Base-by-base conservation (phyloP, 1,139 yeast genomes). In the Kodamaea ohmeri region DNA sequence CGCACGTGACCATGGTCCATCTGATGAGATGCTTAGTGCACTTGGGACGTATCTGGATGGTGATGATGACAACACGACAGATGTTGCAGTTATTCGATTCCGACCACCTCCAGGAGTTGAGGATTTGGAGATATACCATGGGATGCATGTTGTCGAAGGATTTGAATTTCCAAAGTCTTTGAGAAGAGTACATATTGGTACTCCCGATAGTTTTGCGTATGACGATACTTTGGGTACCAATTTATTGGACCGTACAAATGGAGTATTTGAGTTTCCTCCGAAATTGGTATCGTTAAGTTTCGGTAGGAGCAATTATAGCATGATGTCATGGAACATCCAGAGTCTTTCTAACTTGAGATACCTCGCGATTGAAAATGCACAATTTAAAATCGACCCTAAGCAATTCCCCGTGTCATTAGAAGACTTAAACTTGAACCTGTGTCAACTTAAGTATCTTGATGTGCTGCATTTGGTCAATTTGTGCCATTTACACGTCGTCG, bases 401-500 rank as follows among this genome's bases (percentile, higher is more conserved):
- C 9, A 6, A 17, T 18, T 33, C 12, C 24, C 35, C 11, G 12
- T 6, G 2, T 33, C 35, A 5, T 14, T 33, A 8, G 35, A 33
- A 18, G 35, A 25, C 12, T 33, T 33, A 17, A 33, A 15, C 18
- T 19, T 25, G 5, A 11, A 5, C 18, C 9, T 12, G 9, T 18
- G 30, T 18, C 25, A 25, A n/a, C 19, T 33, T 7, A 9, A 13
- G 6, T 12, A 25, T 8, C 6, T 33, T 4, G 35, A 33, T 14
- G 22, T 33, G 4, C n/a, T 7, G 3, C 30, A 33, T 13, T 17
- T 28, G 20, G 13, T 18, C 4, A 5, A 18, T 8, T 19, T 33
- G 22, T 7, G 18, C 3, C 29, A 25, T n/a, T 17, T 33, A 16
- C 17, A 25, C 26, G 12, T 33, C 19, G 20, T 6, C 4, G 27